Conservation (phyloP, 768 basidiomycete genomes). For the Lentinula raphanica region DNA sequence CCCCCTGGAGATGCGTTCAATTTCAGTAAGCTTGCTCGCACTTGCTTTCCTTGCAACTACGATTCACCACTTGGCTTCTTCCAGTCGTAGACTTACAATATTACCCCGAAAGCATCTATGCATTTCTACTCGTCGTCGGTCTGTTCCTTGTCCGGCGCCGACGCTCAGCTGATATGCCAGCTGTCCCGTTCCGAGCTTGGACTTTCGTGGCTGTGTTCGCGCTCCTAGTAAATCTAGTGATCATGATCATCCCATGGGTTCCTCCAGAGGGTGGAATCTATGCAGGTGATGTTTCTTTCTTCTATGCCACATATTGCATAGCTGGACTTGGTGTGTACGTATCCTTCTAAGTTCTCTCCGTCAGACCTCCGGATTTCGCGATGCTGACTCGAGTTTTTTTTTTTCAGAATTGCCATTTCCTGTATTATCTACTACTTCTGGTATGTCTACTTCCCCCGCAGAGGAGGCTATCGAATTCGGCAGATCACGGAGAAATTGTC, state of each 20-base stretch:
- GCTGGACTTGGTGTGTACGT: conserved; percentile 32
- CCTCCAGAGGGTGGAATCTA: background rate
- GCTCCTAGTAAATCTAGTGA: background rate
- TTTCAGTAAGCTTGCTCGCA: background rate
- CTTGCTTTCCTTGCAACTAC: background rate
- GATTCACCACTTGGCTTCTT: background rate
- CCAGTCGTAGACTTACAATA: background rate
- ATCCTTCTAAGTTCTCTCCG: background rate
- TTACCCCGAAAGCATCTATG: background rate
- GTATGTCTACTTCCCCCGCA: conserved; percentile 38
- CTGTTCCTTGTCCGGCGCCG: background rate
- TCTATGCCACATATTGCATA: conserved; percentile 37
- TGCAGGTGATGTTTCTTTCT: conserved; percentile 25
- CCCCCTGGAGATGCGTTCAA: background rate
- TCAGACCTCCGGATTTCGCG: background rate
- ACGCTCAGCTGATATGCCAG: background rate
- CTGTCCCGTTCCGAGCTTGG: background rate
- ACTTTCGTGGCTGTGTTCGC: background rate
- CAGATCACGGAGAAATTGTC: conserved; percentile 38
- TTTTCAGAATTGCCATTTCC: conserved; percentile 23
- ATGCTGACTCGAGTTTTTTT: background rate
- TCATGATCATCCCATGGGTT: background rate
- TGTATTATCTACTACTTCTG: conserved; percentile 27
- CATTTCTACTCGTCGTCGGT: background rate
- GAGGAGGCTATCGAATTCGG: conserved; percentile 37